Base-by-base conservation (phyloP, 78 protist genomes). In the Pigoraptor vietnamica region DNA sequence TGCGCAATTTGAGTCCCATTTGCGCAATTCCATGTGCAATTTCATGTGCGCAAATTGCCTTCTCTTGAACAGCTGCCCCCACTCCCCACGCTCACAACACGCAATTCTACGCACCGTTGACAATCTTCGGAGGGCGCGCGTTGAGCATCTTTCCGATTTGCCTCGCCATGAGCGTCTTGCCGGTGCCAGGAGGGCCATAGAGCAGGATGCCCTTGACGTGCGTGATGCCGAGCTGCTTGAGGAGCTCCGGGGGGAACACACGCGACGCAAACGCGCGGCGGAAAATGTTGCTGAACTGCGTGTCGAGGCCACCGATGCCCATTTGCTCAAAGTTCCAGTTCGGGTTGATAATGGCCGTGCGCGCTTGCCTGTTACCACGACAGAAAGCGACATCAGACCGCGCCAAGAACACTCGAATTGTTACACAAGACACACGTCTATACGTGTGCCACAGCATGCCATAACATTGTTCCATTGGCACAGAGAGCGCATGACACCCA, bases 131-230 rank as follows among this genome's bases (percentile, higher is more conserved):
- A 90, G 96, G 98, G 36, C 88, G 84, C 39, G 98, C 98, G 91
- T 98, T 97, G 82, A 99, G 96, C 99, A 98, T 98, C 93, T 99
- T 97, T 0, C 99, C 99, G 55, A 99, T 98, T 95, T 98, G 98
- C 32, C 99, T 93, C 23, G 99, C 99, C 93, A 99, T 99, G 91
- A 99, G 91, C 36, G 99, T 99, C 96, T 99, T 99, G 29, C 99
- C 99, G 23, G 99, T 97, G 37, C 99, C 99, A 32, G 99, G 99
- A 87, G 99, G 99, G n/a, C 99, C 99, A 90, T 96, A 93, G 37
- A 99, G 95, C 81, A 98, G 84, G 81, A 98, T 96, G 38, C 98
- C 97, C 91, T 96, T 98, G 36, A 98, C 99, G 97, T 99, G 99
- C 89, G 34, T 67, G 35, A 98, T 94, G 56, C 99, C 99, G 40